Evolutionary conservation across 345 rosid species (phyloP).

Genomic region (Populus tremula): DNA sequence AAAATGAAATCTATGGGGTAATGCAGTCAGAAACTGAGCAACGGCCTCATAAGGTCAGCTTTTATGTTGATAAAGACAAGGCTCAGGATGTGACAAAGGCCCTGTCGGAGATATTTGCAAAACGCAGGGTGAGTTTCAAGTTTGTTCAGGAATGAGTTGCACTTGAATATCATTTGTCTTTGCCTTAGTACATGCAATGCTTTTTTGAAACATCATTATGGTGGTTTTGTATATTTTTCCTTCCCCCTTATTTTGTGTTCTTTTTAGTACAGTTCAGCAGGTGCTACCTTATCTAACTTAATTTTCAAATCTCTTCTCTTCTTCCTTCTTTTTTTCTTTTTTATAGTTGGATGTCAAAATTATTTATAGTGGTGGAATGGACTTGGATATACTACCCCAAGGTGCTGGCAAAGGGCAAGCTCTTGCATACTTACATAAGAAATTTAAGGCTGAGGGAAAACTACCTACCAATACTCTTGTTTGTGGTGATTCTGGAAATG

Average conservation of each 20-base stretch:
- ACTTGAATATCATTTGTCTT: not conserved
- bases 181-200: not conserved
- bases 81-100: slow-evolving; percentile 61
- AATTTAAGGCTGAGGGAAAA: slow-evolving; percentile 67
- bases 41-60: slow-evolving; percentile 89
- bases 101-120: slow-evolving; percentile 55
- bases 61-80: slow-evolving; percentile 73
- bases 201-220: not conserved
- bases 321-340: not conserved
- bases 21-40: slow-evolving; percentile 87
- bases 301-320: not conserved
- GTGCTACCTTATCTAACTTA: not conserved
- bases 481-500: slow-evolving; percentile 99
- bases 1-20: slow-evolving; percentile 15
- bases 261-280: not conserved
- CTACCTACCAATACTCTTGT: slow-evolving; percentile 80
- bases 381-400: slow-evolving; percentile 87
- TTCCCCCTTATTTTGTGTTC: not conserved
- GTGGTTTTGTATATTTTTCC: not conserved
- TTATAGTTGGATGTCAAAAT: slow-evolving; percentile 87
- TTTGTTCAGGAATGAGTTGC: not conserved
- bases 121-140: slow-evolving; percentile 55
- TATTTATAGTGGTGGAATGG: slow-evolving; percentile 93
- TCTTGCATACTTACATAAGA: slow-evolving; percentile 75
- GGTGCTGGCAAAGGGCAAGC: slow-evolving; percentile 99